Evolutionary conservation across 2,329 filamentous ascomycete species (phyloP), one percentile per base, ranked within the genome.

Genomic region (Verticillium nubilum): DNA sequence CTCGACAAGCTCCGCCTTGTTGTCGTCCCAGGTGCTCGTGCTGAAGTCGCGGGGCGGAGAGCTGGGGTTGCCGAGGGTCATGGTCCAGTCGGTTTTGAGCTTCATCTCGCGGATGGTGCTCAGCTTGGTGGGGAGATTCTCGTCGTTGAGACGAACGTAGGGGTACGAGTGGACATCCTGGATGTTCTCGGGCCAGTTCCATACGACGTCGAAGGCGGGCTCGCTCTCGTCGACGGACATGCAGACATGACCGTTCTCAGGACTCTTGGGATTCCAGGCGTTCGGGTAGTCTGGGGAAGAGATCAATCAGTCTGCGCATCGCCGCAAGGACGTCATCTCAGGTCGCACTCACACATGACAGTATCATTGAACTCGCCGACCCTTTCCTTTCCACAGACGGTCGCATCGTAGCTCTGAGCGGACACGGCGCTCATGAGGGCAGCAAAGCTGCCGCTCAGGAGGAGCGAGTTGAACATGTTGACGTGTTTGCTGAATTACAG

Each of bases 181-280:
- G 6, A 64, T 62, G 37, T 67, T 60, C 54, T 62, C 63, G 7
- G 65, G 64, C 70, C 70, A 72, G 54, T 59, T 62, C 70, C 70
- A 72, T n/a, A 67, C 70, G 28, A 68, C 68, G 57, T 71, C 69
- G 29, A 72, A 71, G 4, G 68, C 62, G 27, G 68, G 67, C 31
- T 65, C 63, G 59, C 63, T 62, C 57, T 69, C 61, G 58, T 67
- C 65, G 28, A 71, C 70, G 31, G 64, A 66, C 15, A 72, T 64
- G 62, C 70, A 72, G 37, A 68, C 65, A 56, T 70, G 71, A 29
- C 70, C 69, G 27, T 60, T 61, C 50, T 69, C 63, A 7, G 69
- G 61, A 58, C 69, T 69, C 69, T 70, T 71, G 33, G 69, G 69
- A 37, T 70, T 69, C 70, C 70, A 72, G 52, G 70, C 70, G 35